Conservation (phyloP, 139 green algal genomes). For the Pleodorina starrii region DNA sequence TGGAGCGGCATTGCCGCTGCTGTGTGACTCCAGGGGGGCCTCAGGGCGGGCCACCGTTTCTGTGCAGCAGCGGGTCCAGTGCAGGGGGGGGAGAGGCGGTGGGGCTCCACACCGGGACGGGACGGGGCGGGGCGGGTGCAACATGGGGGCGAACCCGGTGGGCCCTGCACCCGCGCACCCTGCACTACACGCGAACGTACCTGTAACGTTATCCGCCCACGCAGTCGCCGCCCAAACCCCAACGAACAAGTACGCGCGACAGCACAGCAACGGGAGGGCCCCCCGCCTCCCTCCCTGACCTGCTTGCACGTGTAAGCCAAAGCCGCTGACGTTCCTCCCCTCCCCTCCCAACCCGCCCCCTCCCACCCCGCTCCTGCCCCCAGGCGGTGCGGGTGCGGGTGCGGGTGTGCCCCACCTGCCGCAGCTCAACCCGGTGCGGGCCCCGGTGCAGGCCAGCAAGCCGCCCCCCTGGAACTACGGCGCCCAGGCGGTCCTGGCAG, state of each 20-base stretch:
- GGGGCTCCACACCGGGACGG: too few relatives aligned
- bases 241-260: not conserved
- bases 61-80: too few relatives aligned
- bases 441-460: not conserved
- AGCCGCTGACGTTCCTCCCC: not conserved
- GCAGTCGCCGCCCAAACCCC: not conserved
- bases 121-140: too few relatives aligned
- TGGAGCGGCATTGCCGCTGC: not conserved
- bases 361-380: not conserved
- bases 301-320: not conserved
- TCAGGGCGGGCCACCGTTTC: too few relatives aligned
- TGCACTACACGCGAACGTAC: too few relatives aligned
- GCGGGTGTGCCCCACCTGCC: slow-evolving; percentile 20
- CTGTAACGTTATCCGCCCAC: not conserved
- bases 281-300: not conserved
- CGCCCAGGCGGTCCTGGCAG: not conserved
- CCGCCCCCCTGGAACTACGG: slow-evolving; percentile 50
- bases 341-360: not conserved
- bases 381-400: slow-evolving; percentile 2
- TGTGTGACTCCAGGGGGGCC: too few relatives aligned
- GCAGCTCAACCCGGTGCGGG: slow-evolving; percentile 7
- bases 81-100: too few relatives aligned
- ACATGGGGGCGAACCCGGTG: too few relatives aligned
- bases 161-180: too few relatives aligned
- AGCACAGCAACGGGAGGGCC: not conserved